Evolutionary conservation across 73 alveolate genomes (phyloP).

Genomic region (Blepharisma japonicum): DNA sequence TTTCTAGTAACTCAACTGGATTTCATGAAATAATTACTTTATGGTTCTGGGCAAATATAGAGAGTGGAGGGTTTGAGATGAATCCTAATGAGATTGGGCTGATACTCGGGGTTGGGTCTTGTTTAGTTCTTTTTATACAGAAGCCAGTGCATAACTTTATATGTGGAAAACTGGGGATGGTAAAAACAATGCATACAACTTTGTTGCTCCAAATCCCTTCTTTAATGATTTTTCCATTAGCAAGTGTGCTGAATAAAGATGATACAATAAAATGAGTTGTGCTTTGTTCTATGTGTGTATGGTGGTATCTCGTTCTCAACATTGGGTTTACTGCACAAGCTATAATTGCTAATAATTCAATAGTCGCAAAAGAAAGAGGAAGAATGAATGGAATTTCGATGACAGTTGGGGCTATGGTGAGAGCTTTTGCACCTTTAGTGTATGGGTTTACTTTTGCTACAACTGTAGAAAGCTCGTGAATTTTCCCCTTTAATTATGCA

Average conservation of each 20-base stretch:
- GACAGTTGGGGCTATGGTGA: neutral
- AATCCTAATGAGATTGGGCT: neutral
- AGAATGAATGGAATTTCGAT: neutral
- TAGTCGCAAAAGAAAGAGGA: slow-evolving; percentile 4
- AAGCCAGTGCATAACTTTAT: neutral
- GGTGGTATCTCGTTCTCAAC: neutral
- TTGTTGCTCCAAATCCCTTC: neutral
- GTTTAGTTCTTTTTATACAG: neutral
- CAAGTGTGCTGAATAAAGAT: neutral
- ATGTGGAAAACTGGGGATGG: neutral
- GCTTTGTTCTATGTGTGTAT: neutral
- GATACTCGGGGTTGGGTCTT: neutral
- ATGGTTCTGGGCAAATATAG: slow-evolving; percentile 14
- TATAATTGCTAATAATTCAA: neutral
- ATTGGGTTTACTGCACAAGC: neutral
- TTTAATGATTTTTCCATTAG: neutral
- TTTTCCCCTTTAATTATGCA: slow-evolving; percentile 12
- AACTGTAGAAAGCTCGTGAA: neutral
- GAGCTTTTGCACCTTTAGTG: neutral
- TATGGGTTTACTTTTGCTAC: neutral
- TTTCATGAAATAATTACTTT: neutral
- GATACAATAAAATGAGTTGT: neutral
- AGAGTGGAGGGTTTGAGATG: slow-evolving; percentile 15
- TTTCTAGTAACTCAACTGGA: neutral
- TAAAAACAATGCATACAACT: neutral